Percentiles rank a stretch among this genome's conserved stretches.
Evolutionary conservation across 163 green algal genomes (phyloP).

Genomic region (Chlamydomonas reinhardtii): DNA sequence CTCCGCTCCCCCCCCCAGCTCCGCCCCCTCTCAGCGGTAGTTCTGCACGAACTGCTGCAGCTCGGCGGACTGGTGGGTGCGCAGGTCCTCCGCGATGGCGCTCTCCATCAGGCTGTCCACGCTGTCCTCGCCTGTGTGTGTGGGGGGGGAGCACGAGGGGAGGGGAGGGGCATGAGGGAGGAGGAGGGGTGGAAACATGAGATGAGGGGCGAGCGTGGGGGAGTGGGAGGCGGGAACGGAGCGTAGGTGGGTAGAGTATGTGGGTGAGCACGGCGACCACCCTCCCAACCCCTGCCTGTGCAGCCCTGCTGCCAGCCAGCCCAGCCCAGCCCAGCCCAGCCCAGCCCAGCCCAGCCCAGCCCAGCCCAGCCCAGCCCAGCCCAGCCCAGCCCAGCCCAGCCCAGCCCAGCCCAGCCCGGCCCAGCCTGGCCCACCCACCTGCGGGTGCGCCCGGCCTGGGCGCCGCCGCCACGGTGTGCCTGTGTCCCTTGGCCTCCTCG

Average conservation of each 20-base stretch:
- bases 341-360: no score
- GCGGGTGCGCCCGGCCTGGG: not conserved
- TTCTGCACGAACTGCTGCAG: conserved; percentile 35
- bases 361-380: no score
- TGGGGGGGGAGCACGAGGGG: not conserved
- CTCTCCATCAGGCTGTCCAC: conserved; percentile 41
- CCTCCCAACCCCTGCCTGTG: no score
- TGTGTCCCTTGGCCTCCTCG: conserved; percentile 59
- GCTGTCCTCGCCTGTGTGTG: not conserved
- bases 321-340: no score
- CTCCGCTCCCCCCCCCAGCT: not conserved
- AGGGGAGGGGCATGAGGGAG: not conserved
- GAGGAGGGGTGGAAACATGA: no score
- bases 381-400: no score
- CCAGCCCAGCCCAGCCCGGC: no score
- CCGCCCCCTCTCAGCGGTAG: conserved; percentile 1
- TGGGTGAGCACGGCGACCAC: no score
- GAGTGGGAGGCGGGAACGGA: no score
- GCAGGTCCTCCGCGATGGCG: conserved; percentile 37
- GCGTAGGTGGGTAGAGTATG: no score
- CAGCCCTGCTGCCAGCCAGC: no score
- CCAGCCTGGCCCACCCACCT: not conserved
- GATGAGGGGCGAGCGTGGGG: no score
- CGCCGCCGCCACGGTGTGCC: not conserved
- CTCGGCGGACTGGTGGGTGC: conserved; percentile 15